Base-by-base conservation (phyloP, 78 protist genomes). In the Salpingoeca rosetta region DNA sequence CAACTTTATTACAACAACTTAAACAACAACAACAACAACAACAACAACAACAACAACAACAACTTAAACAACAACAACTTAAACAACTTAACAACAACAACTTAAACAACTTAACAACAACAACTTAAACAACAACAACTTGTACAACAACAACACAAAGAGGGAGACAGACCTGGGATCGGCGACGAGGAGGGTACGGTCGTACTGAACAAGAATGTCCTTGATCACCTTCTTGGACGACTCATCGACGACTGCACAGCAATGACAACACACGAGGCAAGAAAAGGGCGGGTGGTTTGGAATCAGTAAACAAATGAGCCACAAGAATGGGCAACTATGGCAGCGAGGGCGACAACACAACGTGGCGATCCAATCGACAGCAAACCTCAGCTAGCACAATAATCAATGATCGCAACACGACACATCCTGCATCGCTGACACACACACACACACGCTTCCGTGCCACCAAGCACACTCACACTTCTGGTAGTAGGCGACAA, bases 401-500 rank as follows among this genome's bases (percentile, higher is more conserved):
- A 3, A 45, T 45, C 28, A 12, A 12, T 45, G 57, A 45, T 3
- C 12, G 57, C 28, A 12, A 45, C 28, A 3, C 57, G 57, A 45
- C 57, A 45, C 57, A 45, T 45, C 3, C 57, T 45, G 57, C 57
- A 45, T 17, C 79, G 24, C 3, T 75, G 7, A 10, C 79, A 7
- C 24, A 3, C 79, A 75, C 43, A 75, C 37, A 75, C 7, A 36
- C 79, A 75, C 17, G 7, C 79, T 7, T 75, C 79, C 3, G 38
- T 36, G 37, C n/a, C 7, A 75, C 24, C 79, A 3, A 75, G 24
- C 79, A 35, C 1, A 78, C 91, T 0, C n/a, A 92, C 88, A 98
- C 95, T 98, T 98, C 87, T 96, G 99, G 94, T 97, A 85, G 96
- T 86, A 98, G 78, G 99, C 99, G 44, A 97, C 98, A 51, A 98